Conservation (phyloP, 306 rosid genomes). For the Senna tora region DNA sequence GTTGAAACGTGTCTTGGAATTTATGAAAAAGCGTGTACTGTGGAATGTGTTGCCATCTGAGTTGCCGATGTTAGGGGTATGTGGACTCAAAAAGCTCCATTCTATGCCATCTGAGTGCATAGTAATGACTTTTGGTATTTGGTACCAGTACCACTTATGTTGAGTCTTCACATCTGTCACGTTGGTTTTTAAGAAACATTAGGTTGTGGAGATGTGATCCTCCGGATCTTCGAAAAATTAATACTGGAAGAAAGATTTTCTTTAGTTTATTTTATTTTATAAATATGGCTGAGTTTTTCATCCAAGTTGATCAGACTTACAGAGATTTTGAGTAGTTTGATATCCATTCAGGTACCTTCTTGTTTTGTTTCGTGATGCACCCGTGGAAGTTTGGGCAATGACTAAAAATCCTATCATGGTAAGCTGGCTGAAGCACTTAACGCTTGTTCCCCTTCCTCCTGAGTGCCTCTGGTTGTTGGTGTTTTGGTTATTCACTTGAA, state of each 20-base stretch:
- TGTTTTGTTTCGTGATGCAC: conserved; percentile 96
- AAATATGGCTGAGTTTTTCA: background rate
- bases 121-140: conserved; percentile 14
- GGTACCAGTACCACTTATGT: conserved; percentile 3
- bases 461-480: background rate
- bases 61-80: conserved; percentile 22
- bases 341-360: conserved; percentile 84
- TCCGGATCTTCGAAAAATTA: conserved; percentile 30
- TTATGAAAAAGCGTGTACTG: conserved; percentile 7
- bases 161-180: conserved; percentile 6
- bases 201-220: conserved; percentile 6
- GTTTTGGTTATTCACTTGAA: background rate
- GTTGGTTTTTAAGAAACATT: conserved; percentile 29
- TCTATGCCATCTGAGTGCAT: background rate
- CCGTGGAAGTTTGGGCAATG: conserved; percentile 99
- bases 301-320: conserved; percentile 3
- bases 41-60: conserved; percentile 26
- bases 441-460: background rate
- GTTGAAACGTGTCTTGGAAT: background rate
- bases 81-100: conserved; percentile 27
- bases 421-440: conserved; percentile 45
- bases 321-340: conserved; percentile 32
- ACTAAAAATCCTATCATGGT: conserved; percentile 96
- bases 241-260: conserved; percentile 5
- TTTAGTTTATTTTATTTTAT: background rate